Evolutionary conservation across 2,329 filamentous ascomycete species (phyloP), one percentile per base, ranked within the genome.

Genomic region (Monilinia aucupariae): DNA sequence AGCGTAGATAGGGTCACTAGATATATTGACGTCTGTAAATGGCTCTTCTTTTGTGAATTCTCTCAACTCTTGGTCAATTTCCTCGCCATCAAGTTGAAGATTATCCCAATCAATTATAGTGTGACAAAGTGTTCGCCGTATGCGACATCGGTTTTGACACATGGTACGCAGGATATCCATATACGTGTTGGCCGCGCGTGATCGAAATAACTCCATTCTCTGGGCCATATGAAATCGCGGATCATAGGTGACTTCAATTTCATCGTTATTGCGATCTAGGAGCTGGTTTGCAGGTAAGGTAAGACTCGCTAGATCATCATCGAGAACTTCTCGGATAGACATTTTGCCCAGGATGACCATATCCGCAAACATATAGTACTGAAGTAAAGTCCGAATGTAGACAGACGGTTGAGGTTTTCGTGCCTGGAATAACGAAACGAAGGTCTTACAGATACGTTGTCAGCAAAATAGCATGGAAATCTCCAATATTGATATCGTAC

Each of bases 41-140:
- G 88, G 81, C 49, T 82, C 76, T 73, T 91, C 89, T 20, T 81
- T 78, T 27, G 83, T 82, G 61, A 85, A 79, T 8, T 78, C 73
- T 62, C 88, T 85, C 22, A 94, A 77, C 39, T 87, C 79, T 41
- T 82, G 79, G 73, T 96, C 91, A 41, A 92, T 80, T 66, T 90
- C 85, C 73, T 93, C 90, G 7, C 89, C 89, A 70, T 96, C 91
- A 10, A 84, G 79, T 75, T 97, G 92, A 2, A 97, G 79, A 59
- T 84, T 82, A 71, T 97, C 92, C 87, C 92, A 96, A 64, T 93
- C 89, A 3, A 85, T 78, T 43, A 96, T 85, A 17, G 88, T 84
- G 73, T 97, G 93, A 65, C 87, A 92, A 10, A 99, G 81, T n/a
- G 88, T 92, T 43, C 94, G 85, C n/a, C 94, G 85, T 49, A 96